These are phyloP conservation scores for Antrodiella citrinella DNA, from an alignment of 768 basidiomycete species.

Conservation along the genomic window DNA sequence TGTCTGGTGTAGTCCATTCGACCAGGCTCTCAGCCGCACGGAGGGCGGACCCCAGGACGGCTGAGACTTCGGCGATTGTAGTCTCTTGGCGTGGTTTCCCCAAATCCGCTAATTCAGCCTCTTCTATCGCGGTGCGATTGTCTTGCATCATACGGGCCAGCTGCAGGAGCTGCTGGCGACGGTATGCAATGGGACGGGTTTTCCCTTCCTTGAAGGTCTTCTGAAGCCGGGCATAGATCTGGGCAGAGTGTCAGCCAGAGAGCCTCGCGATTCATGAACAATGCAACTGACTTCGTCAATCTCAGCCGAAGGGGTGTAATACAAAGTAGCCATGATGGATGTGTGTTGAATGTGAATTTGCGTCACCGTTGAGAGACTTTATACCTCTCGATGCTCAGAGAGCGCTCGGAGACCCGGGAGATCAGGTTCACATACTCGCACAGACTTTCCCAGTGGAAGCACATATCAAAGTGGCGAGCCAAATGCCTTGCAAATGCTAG, in stretches of 20 bases:
- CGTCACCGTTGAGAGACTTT: too few relatives aligned
- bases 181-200: conserved; percentile 44
- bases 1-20: conserved; percentile 46
- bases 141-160: conserved; percentile 55
- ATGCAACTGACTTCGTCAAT: not conserved
- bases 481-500: too few relatives aligned
- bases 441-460: too few relatives aligned
- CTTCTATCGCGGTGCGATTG: conserved; percentile 41
- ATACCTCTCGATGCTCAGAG: too few relatives aligned
- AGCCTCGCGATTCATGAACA: too few relatives aligned
- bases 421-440: too few relatives aligned
- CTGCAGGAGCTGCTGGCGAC: conserved; percentile 55
- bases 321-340: not conserved
- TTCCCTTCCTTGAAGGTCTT: conserved; percentile 40
- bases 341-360: not conserved
- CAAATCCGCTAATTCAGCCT: conserved; percentile 29
- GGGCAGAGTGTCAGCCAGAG: not conserved
- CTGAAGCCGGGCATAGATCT: conserved; percentile 33
- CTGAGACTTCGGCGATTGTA: conserved; percentile 32
- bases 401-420: too few relatives aligned
- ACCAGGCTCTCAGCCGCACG: conserved; percentile 43
- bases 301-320: not conserved
- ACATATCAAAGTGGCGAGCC: too few relatives aligned
- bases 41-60: conserved; percentile 33
- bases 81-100: conserved; percentile 17